A percentile compares a stretch with the other conserved stretches of the same genome.
phyloP scores from a whole-genome alignment of 352 stramenopile species.

The Pythium biforme region DNA sequence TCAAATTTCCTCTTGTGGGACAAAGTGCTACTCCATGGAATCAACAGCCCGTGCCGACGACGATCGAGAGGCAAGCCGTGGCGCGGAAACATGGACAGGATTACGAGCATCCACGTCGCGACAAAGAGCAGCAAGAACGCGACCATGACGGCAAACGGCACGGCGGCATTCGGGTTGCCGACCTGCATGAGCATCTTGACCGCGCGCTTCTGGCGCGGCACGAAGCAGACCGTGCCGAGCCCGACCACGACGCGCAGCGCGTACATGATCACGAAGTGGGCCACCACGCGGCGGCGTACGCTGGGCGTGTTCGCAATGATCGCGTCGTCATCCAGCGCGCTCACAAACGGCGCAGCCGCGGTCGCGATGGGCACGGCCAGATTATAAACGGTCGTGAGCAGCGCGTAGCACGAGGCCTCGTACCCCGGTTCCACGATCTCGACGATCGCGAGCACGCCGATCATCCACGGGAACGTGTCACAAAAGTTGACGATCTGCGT shows the following conservation, averaged over 20 bases:
- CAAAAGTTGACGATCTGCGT: conserved; percentile 1
- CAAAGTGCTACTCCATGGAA: too few species aligned
- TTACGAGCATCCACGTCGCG: background rate
- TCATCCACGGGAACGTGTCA: conserved; percentile 1
- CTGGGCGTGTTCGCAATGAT: background rate
- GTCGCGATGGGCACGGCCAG: conserved; percentile 8
- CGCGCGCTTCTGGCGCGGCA: conserved; percentile 23
- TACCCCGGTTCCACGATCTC: conserved; percentile 12
- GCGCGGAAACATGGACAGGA: conserved; percentile 14
- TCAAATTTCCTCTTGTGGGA: too few species aligned
- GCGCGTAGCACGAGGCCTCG: conserved; percentile 10
- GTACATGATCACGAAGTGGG: conserved; percentile 9
- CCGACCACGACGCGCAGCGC: background rate
- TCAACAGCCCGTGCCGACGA: conserved; percentile 11
- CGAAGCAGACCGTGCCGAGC: background rate
- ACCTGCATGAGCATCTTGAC: conserved; percentile 1
- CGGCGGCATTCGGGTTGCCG: conserved; percentile 5
- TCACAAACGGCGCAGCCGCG: background rate
- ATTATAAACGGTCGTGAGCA: conserved; percentile 22
- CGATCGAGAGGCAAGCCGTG: conserved; percentile 17
- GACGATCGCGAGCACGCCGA: conserved; percentile 7
- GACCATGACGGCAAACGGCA: conserved; percentile 11
- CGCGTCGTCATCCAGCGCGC: background rate
- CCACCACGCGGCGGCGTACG: conserved; percentile 2
- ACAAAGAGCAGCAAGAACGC: conserved; percentile 4